These are phyloP conservation scores for Saxophila tyrrhenica DNA, from an alignment of 495 filamentous ascomycete species.

Conservation along the genomic window DNA sequence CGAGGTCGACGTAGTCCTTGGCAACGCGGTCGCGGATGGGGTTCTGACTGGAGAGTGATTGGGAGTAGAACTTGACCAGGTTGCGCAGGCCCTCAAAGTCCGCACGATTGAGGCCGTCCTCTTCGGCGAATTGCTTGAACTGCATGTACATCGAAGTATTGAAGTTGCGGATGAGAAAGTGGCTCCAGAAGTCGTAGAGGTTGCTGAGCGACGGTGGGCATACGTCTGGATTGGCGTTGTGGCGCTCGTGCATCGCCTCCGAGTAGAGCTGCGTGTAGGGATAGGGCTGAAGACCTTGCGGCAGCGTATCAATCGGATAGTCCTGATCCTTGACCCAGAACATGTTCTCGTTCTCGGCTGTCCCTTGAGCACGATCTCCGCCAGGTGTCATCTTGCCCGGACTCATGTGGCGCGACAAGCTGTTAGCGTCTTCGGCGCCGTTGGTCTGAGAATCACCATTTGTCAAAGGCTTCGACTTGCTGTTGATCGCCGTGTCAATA, in stretches of 20 bases:
- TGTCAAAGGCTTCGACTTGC: slow-evolving; percentile 11
- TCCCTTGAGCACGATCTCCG: not conserved
- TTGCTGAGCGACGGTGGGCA: slow-evolving; percentile 50
- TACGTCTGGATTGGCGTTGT: slow-evolving; percentile 35
- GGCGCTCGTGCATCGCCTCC: slow-evolving; percentile 47
- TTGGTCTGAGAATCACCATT: slow-evolving; percentile 23
- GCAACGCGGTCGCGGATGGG: slow-evolving; percentile 41
- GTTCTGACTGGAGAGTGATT: slow-evolving; percentile 39
- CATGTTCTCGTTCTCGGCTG: slow-evolving; percentile 7
- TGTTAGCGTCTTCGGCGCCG: slow-evolving; percentile 1
- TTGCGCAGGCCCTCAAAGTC: slow-evolving; percentile 41
- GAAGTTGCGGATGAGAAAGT: slow-evolving; percentile 64
- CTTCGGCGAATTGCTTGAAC: slow-evolving; percentile 58
- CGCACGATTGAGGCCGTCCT: slow-evolving; percentile 45
- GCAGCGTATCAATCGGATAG: slow-evolving; percentile 30
- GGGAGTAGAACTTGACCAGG: slow-evolving; percentile 49
- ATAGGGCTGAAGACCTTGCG: slow-evolving; percentile 38
- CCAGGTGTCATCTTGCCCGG: not conserved
- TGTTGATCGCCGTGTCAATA: slow-evolving; percentile 23
- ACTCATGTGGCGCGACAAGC: not conserved
- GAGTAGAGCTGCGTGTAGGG: slow-evolving; percentile 44
- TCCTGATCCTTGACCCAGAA: slow-evolving; percentile 42
- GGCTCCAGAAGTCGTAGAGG: slow-evolving; percentile 70
- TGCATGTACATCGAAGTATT: slow-evolving; percentile 70
- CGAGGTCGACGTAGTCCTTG: slow-evolving; percentile 42